These are phyloP conservation scores for Phialophora macrospora DNA, from an alignment of 2,329 filamentous ascomycete genomes.

Conservation along the genomic window DNA sequence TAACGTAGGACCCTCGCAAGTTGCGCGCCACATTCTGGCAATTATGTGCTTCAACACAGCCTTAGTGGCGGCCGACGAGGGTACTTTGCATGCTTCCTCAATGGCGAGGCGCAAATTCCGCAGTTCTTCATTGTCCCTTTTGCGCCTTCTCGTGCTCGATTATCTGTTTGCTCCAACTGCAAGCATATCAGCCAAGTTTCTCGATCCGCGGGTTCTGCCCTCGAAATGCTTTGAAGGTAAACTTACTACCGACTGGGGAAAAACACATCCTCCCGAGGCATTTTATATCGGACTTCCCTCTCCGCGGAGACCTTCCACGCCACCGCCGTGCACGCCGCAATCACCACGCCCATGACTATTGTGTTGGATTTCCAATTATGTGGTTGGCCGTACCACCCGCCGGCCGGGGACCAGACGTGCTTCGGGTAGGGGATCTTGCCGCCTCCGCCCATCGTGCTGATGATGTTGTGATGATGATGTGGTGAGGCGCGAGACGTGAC, in stretches of 20 bases:
- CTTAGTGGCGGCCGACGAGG: not conserved
- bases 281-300: slow-evolving; percentile 72
- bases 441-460: slow-evolving; percentile 70
- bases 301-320: slow-evolving; percentile 75
- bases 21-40: not conserved
- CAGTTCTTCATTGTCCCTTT: slow-evolving; percentile 41
- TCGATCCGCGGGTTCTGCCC: not conserved
- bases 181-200: slow-evolving; percentile 10
- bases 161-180: slow-evolving; percentile 73
- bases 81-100: not conserved
- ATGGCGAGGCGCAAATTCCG: not conserved
- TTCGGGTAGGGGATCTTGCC: slow-evolving; percentile 77
- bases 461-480: slow-evolving; percentile 5
- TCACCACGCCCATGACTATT: slow-evolving; percentile 69
- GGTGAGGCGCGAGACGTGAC: not conserved
- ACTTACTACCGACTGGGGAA: slow-evolving; percentile 83
- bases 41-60: too few species aligned
- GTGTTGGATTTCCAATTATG: slow-evolving; percentile 96
- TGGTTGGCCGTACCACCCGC: slow-evolving; percentile 96
- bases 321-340: slow-evolving; percentile 70
- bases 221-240: slow-evolving; percentile 3
- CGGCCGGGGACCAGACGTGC: slow-evolving; percentile 98
- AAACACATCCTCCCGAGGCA: slow-evolving; percentile 77
- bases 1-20: not conserved
- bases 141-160: slow-evolving; percentile 67